These are phyloP conservation scores for Psidium guajava DNA, from an alignment of 345 rosid genomes.

Conservation along the genomic window DNA sequence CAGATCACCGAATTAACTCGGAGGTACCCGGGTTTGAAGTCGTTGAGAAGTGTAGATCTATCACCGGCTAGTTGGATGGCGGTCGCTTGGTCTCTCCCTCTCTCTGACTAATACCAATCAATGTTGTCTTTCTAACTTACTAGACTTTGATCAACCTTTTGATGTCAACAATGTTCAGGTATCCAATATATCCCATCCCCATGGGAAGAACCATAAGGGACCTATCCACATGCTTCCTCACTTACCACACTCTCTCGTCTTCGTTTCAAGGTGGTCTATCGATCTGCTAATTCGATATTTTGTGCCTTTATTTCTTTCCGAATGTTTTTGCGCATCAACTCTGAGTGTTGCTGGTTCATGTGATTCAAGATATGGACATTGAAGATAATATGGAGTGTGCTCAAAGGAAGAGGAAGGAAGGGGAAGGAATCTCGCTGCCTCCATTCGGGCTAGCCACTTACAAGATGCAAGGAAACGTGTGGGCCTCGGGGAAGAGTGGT, in stretches of 20 bases:
- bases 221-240: slow-evolving; percentile 88
- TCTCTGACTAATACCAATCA: background rate
- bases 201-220: slow-evolving; percentile 99
- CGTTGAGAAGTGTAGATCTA: slow-evolving; percentile 94
- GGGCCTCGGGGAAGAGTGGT: slow-evolving; percentile 72
- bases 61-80: slow-evolving; percentile 99
- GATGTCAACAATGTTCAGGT: slow-evolving; percentile 30
- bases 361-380: slow-evolving; percentile 49
- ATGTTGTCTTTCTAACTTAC: background rate
- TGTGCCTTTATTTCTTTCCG: background rate
- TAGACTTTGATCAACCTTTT: background rate
- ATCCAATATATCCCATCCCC: slow-evolving; percentile 96
- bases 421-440: slow-evolving; percentile 52
- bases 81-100: slow-evolving; percentile 64
- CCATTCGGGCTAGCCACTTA: slow-evolving; percentile 96
- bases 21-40: slow-evolving; percentile 73
- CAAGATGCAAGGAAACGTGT: slow-evolving; percentile 96
- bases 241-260: slow-evolving; percentile 95
- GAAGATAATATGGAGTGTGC: slow-evolving; percentile 47
- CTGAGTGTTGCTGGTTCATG: background rate
- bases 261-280: slow-evolving; percentile 69
- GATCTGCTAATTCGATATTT: background rate
- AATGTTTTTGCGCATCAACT: background rate
- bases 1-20: slow-evolving; percentile 74
- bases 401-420: slow-evolving; percentile 41